These are phyloP conservation scores for Pestalotiopsis fici DNA, from an alignment of 2,329 filamentous ascomycete species.

Conservation along the genomic window DNA sequence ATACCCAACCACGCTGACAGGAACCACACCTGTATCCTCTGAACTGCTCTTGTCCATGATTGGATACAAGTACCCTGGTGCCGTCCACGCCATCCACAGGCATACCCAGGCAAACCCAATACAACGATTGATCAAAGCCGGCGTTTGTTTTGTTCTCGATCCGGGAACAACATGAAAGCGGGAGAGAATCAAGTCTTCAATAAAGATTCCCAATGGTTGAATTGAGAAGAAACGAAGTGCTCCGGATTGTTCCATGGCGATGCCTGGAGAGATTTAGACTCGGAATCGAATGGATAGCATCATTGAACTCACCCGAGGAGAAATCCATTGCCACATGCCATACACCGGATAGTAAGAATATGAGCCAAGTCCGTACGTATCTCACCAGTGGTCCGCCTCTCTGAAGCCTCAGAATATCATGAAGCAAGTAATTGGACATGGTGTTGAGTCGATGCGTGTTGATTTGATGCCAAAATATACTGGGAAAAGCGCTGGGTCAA, in stretches of 20 bases:
- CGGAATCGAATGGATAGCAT: neutral
- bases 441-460: constrained; percentile 12
- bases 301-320: constrained; percentile 7
- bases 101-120: constrained; percentile 12
- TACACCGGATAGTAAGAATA: constrained; percentile 13
- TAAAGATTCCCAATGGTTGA: constrained; percentile 11
- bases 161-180: neutral
- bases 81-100: constrained; percentile 17
- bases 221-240: constrained; percentile 11
- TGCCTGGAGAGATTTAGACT: neutral
- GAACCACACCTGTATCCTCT: constrained; percentile 7
- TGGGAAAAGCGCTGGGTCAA: neutral
- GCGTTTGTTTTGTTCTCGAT: neutral
- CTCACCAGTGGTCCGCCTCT: neutral
- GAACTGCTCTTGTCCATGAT: constrained; percentile 11
- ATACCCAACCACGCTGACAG: constrained; percentile 9
- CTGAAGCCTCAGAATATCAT: constrained; percentile 1
- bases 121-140: neutral
- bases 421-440: constrained; percentile 10
- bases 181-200: constrained; percentile 9
- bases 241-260: neutral
- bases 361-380: constrained; percentile 8
- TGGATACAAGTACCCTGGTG: constrained; percentile 15
- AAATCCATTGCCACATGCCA: constrained; percentile 13
- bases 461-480: constrained; percentile 15